Conservation (phyloP, 257 asterid genomes). For the Primulina huaijiensis region DNA sequence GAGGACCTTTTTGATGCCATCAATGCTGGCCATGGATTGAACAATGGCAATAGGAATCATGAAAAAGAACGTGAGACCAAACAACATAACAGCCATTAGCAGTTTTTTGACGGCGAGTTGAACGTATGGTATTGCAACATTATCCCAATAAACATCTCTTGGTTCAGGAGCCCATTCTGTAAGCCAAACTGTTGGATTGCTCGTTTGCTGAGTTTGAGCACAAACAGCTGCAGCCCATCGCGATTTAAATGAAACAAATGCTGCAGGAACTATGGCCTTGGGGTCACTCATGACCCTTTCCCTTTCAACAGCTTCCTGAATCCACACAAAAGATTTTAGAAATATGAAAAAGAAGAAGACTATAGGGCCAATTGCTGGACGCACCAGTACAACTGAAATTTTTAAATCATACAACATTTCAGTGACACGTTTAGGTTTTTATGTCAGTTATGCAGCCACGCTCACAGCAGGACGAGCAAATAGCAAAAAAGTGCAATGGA, state of each 20-base stretch:
- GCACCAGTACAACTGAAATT: neutral
- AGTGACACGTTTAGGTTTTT: neutral
- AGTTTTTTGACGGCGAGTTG: conserved; percentile 53
- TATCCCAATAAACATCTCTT: conserved; percentile 80
- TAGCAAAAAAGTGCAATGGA: neutral
- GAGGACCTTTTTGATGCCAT: conserved; percentile 60
- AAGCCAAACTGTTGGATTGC: conserved; percentile 72
- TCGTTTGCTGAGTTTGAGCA: conserved; percentile 81
- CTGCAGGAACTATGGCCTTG: conserved; percentile 73
- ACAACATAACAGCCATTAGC: conserved; percentile 49
- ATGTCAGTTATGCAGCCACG: neutral
- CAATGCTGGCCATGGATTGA: conserved; percentile 78
- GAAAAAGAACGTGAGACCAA: conserved; percentile 78
- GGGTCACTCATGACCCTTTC: conserved; percentile 64
- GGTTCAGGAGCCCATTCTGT: conserved; percentile 98
- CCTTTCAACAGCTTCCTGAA: conserved; percentile 71
- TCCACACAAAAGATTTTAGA: conserved; percentile 1
- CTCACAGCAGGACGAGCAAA: neutral
- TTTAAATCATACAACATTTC: neutral
- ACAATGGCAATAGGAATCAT: conserved; percentile 90
- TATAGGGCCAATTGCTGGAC: neutral
- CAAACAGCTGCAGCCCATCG: conserved; percentile 96
- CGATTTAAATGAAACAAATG: conserved; percentile 81
- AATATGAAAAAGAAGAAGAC: neutral
- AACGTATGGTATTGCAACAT: conserved; percentile 70